These are phyloP conservation scores for Ehretia macrophylla DNA, from an alignment of 257 asterid species.

Conservation along the genomic window DNA sequence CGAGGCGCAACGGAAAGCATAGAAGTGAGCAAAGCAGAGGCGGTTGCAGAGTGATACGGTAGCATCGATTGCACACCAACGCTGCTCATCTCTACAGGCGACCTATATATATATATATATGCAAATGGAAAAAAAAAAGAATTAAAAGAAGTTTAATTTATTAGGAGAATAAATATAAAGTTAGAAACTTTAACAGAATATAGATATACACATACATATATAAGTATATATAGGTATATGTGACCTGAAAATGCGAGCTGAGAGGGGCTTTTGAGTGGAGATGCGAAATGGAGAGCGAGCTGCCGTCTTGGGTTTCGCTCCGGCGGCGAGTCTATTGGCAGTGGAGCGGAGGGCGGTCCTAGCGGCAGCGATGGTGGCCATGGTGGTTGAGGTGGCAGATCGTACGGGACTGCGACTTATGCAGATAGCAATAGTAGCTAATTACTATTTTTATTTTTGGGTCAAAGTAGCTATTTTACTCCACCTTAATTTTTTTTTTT, in stretches of 20 bases:
- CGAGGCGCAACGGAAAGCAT: slow-evolving; percentile 84
- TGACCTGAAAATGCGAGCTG: slow-evolving; percentile 80
- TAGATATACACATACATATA: too few relatives aligned
- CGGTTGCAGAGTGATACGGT: slow-evolving; percentile 89
- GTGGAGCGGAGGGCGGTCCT: slow-evolving; percentile 61
- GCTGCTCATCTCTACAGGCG: slow-evolving; percentile 74
- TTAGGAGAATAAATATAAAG: neutral
- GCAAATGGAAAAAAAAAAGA: neutral
- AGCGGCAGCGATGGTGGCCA: slow-evolving; percentile 79
- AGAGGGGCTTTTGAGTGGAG: slow-evolving; percentile 53
- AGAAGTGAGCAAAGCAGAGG: slow-evolving; percentile 79
- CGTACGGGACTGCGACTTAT: neutral
- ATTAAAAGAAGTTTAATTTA: neutral
- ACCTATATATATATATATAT: slow-evolving; percentile 28
- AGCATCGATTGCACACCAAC: slow-evolving; percentile 62
- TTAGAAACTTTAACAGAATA: neutral
- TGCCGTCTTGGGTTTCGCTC: slow-evolving; percentile 37
- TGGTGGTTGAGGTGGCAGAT: slow-evolving; percentile 21
- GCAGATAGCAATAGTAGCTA: neutral
- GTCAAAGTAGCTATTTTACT: too few relatives aligned
- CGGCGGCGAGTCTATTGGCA: slow-evolving; percentile 32
- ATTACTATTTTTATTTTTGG: too few relatives aligned
- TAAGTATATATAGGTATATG: neutral
- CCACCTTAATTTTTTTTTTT: too few relatives aligned
- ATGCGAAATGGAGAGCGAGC: slow-evolving; percentile 55